These are phyloP conservation scores for Poa pratensis DNA, from an alignment of 176 grass and related monocot genomes.

Conservation along the genomic window DNA sequence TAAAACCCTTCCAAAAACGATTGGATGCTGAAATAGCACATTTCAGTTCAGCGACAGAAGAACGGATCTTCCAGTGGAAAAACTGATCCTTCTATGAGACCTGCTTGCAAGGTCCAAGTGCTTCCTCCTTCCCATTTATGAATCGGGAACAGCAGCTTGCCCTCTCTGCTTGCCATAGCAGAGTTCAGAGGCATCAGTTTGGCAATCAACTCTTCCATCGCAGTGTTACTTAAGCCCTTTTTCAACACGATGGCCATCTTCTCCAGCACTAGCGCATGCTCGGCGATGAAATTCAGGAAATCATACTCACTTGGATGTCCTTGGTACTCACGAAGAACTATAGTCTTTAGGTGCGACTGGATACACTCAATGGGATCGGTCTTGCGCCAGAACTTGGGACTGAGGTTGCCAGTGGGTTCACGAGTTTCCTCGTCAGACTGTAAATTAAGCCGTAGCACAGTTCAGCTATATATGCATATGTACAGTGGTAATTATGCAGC, in stretches of 20 bases:
- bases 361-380: background rate
- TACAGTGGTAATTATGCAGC: background rate
- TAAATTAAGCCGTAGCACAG: background rate
- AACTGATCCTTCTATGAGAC: background rate
- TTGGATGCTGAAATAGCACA: background rate
- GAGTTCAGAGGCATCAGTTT: background rate
- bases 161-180: background rate
- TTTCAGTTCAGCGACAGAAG: background rate
- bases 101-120: background rate
- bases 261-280: background rate
- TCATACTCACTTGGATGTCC: background rate
- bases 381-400: background rate
- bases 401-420: background rate
- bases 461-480: background rate
- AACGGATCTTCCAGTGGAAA: background rate
- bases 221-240: background rate
- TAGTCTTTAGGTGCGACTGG: background rate
- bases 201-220: background rate
- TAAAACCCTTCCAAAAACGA: background rate
- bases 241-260: background rate
- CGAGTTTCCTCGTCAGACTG: background rate
- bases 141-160: background rate
- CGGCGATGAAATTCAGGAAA: background rate
- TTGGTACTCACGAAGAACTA: slow-evolving; percentile 1
- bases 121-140: background rate